Percentiles rank a stretch among this genome's conserved stretches.
phyloP scores from a whole-genome alignment of 306 rosid genomes.

The Myrica gale region DNA sequence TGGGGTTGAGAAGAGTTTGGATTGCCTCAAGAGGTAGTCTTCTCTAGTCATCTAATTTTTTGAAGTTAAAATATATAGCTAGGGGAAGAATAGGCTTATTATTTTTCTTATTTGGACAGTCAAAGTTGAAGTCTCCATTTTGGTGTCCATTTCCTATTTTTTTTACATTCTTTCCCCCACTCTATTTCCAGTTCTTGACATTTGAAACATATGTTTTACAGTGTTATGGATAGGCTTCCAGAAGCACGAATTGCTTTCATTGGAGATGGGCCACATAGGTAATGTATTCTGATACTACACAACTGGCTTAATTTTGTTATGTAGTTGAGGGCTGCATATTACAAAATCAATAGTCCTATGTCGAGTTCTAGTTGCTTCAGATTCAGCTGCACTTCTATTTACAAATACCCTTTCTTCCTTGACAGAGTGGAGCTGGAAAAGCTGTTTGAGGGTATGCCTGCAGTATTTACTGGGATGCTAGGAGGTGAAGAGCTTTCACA shows the following conservation, averaged over 20 bases:
- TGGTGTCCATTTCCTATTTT: not conserved
- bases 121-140: not conserved
- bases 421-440: slow-evolving; percentile 87
- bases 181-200: slow-evolving; percentile 20
- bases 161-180: not conserved
- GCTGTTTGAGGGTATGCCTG: slow-evolving; percentile 86
- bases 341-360: not conserved
- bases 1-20: slow-evolving; percentile 97
- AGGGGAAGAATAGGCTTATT: not conserved
- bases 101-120: not conserved
- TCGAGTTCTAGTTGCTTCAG: not conserved
- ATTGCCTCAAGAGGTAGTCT: slow-evolving; percentile 74
- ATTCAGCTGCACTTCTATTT: slow-evolving; percentile 8
- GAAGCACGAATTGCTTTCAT: slow-evolving; percentile 82
- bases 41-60: not conserved
- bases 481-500: slow-evolving; percentile 93
- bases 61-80: not conserved
- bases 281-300: slow-evolving; percentile 19
- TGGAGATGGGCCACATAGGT: slow-evolving; percentile 99
- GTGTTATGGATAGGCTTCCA: slow-evolving; percentile 89
- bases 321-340: not conserved
- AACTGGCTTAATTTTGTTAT: not conserved
- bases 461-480: slow-evolving; percentile 90
- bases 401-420: slow-evolving; percentile 22
- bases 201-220: slow-evolving; percentile 40